A percentile compares a stretch with the other conserved stretches of the same genome.
These are phyloP conservation scores for Kodamaea derodonti DNA, from an alignment of 1,139 yeast species.

Conservation along the genomic window DNA sequence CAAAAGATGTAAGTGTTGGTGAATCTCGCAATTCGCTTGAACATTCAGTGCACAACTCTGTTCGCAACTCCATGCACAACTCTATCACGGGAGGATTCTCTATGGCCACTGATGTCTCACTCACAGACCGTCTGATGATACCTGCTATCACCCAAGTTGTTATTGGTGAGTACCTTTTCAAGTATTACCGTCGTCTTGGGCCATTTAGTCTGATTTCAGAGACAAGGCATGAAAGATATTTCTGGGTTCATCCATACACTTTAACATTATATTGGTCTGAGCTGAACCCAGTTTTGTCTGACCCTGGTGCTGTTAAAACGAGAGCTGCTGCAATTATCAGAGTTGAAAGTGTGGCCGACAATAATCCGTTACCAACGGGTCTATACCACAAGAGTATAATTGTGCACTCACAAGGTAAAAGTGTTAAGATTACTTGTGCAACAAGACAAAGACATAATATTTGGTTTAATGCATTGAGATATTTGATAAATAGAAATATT, in stretches of 20 bases:
- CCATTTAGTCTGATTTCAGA: slow-evolving; percentile 74
- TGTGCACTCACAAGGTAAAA: slow-evolving; percentile 65
- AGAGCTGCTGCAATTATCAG: slow-evolving; percentile 78
- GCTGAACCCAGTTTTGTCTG: slow-evolving; percentile 72
- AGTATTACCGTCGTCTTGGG: slow-evolving; percentile 77
- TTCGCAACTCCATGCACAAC: slow-evolving; percentile 23
- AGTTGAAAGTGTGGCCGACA: slow-evolving; percentile 78
- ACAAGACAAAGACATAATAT: slow-evolving; percentile 85
- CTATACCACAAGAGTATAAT: slow-evolving; percentile 80
- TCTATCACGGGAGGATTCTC: slow-evolving; percentile 42
- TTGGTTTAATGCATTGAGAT: slow-evolving; percentile 85
- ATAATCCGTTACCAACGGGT: slow-evolving; percentile 88
- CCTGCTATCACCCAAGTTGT: slow-evolving; percentile 90
- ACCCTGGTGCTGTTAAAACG: slow-evolving; percentile 61
- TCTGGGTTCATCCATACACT: slow-evolving; percentile 96
- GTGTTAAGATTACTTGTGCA: slow-evolving; percentile 80
- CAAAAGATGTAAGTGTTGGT: slow-evolving; percentile 9
- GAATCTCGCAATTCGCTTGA: neutral
- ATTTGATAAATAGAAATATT: slow-evolving; percentile 64
- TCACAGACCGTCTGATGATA: slow-evolving; percentile 71
- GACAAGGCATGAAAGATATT: slow-evolving; percentile 83
- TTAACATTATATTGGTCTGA: slow-evolving; percentile 88
- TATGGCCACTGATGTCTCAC: slow-evolving; percentile 66
- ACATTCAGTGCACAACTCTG: slow-evolving; percentile 18
- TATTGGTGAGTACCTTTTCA: slow-evolving; percentile 86